These are phyloP conservation scores for Meripilus lineatus DNA, from an alignment of 1,284 basidiomycete genomes.

Conservation along the genomic window DNA sequence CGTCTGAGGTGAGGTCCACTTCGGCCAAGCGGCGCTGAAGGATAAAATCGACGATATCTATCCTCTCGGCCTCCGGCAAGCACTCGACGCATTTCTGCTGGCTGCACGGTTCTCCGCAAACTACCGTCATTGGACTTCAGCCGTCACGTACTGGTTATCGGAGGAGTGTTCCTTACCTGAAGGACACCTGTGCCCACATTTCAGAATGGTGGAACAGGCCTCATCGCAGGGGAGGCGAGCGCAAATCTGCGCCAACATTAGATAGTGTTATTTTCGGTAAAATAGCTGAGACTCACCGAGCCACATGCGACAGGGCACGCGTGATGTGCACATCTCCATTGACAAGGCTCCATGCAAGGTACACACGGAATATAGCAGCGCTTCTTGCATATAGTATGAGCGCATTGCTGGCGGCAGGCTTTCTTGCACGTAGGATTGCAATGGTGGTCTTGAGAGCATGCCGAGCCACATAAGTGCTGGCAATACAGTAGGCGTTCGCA, in stretches of 20 bases:
- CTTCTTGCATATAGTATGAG: conserved; percentile 43
- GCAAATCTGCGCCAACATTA: conserved; percentile 44
- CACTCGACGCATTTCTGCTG: conserved; percentile 53
- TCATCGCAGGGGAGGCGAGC: conserved; percentile 59
- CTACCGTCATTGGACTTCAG: conserved; percentile 27
- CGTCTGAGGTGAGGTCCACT: conserved; percentile 33
- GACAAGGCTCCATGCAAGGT: conserved; percentile 57
- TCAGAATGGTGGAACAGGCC: conserved; percentile 41
- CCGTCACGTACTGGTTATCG: background rate
- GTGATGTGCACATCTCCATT: conserved; percentile 54
- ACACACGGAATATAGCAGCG: conserved; percentile 51
- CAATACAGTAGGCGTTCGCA: conserved; percentile 54
- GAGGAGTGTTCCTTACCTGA: conserved; percentile 40
- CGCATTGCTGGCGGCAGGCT: conserved; percentile 51
- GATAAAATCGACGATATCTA: conserved; percentile 52
- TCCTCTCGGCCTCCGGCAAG: conserved; percentile 33
- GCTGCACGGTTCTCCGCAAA: conserved; percentile 62
- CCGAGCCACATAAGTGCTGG: conserved; percentile 46
- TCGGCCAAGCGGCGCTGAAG: conserved; percentile 48
- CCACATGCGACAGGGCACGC: conserved; percentile 61
- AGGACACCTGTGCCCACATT: conserved; percentile 60
- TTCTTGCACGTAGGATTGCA: conserved; percentile 42
- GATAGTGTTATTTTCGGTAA: background rate
- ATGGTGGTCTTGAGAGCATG: conserved; percentile 45
- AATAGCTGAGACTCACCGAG: conserved; percentile 40